Evolutionary conservation across 495 filamentous ascomycete species (phyloP).

Genomic region (Trichoderma virens): DNA sequence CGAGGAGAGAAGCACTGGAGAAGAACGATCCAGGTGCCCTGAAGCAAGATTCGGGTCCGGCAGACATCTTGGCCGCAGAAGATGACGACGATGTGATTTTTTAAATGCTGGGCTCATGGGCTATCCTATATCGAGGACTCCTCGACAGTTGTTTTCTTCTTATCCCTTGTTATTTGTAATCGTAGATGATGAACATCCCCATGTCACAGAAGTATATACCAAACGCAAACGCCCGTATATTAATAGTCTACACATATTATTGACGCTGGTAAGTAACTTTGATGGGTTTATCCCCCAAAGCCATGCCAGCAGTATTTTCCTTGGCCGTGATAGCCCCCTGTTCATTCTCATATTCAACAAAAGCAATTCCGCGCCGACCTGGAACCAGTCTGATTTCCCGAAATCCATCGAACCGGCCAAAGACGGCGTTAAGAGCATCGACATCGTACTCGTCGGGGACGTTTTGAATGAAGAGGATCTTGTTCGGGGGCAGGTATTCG

Average conservation of each 20-base stretch:
- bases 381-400: conserved; percentile 86
- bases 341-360: conserved; percentile 93
- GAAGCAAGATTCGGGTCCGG: conserved; percentile 21
- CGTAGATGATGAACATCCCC: neutral
- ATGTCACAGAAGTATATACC: conserved; percentile 12
- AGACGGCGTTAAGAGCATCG: conserved; percentile 71
- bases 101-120: conserved; percentile 34
- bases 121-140: conserved; percentile 8
- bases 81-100: conserved; percentile 97
- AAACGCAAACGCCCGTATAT: conserved; percentile 6
- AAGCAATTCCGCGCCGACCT: conserved; percentile 81
- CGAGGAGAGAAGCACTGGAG: conserved; percentile 46
- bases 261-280: conserved; percentile 92
- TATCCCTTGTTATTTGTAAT: neutral
- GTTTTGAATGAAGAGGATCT: conserved; percentile 93
- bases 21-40: conserved; percentile 39
- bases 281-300: conserved; percentile 57
- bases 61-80: conserved; percentile 72
- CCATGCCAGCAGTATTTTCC: conserved; percentile 88
- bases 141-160: conserved; percentile 4
- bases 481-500: conserved; percentile 96
- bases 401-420: conserved; percentile 88
- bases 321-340: conserved; percentile 87
- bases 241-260: conserved; percentile 27
- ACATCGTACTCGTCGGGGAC: conserved; percentile 80